Evolutionary conservation across 2,329 filamentous ascomycete genomes (phyloP), one percentile per base, ranked within the genome.

Genomic region (Aspergillus neoniger): DNA sequence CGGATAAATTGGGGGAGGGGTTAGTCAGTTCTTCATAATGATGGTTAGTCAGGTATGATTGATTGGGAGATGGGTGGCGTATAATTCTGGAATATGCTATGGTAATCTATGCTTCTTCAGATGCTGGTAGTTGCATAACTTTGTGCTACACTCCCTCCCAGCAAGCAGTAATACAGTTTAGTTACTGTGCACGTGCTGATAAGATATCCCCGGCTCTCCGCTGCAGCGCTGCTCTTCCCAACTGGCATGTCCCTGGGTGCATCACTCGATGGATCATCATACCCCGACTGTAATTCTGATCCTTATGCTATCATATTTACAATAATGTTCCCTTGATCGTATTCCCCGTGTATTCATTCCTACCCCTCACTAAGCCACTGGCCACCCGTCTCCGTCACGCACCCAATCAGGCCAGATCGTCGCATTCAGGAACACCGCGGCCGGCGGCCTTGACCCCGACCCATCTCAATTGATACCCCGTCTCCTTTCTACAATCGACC

Each of bases 161-260:
- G 10, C 15, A 39, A 14, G 36, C 12, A 39, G 36, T 39, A 39
- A 14, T 39, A 39, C 14, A 38, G 32, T 17, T 21, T 21, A 21
- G 21, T 21, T 21, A 21, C 21, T 21, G 14, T 19, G 39, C 64
- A 65, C 63, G 63, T 66, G 63, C 54, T 60, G 64, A 66, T 66
- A 66, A 66, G 64, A 60, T 51, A 19, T 8, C n/a, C 23, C 47
- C 30, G 49, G 36, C 55, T 49, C 21, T 17, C 36, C 36, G 19
- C 36, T n/a, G 36, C 23, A 6, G 10, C 41, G 21, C 19, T n/a
- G 52, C 36, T 63, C 50, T 58, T 65, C 53, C 59, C 62, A 61
- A 48, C 60, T 58, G 64, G 57, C 64, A 61, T 61, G 55, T 60
- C 44, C 10, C 19, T 14, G 17, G 25, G 25, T 14, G 19, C 10